phyloP scores from a whole-genome alignment of 208 protist species.

The Trichomonas tenax region DNA sequence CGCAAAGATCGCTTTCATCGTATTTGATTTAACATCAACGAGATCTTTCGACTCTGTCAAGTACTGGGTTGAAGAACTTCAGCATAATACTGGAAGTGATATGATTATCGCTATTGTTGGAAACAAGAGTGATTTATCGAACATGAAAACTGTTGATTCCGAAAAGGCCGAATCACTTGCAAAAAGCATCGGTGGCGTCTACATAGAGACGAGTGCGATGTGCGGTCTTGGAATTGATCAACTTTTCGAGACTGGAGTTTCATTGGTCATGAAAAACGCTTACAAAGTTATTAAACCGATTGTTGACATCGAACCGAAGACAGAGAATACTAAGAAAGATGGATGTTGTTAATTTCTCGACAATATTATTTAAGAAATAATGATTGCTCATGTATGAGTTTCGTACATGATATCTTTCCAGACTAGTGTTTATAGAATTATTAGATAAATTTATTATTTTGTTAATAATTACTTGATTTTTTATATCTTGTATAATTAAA shows the following conservation, averaged over 20 bases:
- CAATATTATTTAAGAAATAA: too few species aligned
- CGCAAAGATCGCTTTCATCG: neutral
- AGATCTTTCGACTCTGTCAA: neutral
- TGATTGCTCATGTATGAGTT: too few species aligned
- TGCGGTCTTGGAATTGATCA: neutral
- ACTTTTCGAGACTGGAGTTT: neutral
- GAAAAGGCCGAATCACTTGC: neutral
- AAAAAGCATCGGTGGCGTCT: neutral
- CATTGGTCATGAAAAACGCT: neutral
- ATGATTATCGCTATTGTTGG: neutral
- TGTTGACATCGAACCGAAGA: neutral
- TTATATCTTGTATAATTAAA: too few species aligned
- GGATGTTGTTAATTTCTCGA: neutral
- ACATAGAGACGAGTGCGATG: neutral
- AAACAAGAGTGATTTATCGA: neutral
- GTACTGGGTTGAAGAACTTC: neutral
- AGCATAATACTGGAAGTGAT: neutral
- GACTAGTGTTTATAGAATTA: too few species aligned
- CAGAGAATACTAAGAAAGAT: neutral
- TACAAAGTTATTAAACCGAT: neutral
- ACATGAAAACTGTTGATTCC: neutral
- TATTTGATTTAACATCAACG: neutral
- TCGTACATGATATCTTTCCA: too few species aligned
- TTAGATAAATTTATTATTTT: too few species aligned
- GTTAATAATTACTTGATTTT: too few species aligned